Conservation (phyloP, 179 eudicot species). For the Corrigiola litoralis region DNA sequence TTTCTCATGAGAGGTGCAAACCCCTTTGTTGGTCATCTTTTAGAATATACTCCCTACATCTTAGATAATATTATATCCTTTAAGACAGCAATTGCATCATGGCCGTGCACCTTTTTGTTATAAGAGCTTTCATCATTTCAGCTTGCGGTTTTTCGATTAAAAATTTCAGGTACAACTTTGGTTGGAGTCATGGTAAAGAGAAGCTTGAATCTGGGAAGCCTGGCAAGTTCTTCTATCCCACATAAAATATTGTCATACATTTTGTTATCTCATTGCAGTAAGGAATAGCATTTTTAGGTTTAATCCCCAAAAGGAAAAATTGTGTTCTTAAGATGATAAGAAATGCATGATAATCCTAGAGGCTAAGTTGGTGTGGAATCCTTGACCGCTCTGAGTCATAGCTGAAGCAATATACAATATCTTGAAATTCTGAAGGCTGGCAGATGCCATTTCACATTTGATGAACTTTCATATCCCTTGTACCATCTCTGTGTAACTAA, state of each 20-base stretch:
- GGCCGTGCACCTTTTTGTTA: neutral
- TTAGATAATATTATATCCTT: too few species aligned
- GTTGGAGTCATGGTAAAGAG: slow-evolving; percentile 99
- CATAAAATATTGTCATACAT: neutral
- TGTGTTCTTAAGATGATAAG: neutral
- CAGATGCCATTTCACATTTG: neutral
- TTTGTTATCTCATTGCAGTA: neutral
- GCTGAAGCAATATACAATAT: neutral
- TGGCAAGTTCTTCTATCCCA: slow-evolving; percentile 36
- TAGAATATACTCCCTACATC: too few species aligned
- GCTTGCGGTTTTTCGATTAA: neutral
- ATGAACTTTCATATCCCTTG: neutral
- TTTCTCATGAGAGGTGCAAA: too few species aligned
- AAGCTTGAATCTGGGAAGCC: slow-evolving; percentile 95
- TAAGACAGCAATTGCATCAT: neutral
- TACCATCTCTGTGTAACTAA: too few species aligned
- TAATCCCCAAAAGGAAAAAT: neutral
- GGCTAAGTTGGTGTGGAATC: neutral
- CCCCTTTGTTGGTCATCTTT: too few species aligned
- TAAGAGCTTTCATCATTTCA: neutral
- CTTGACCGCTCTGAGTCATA: neutral
- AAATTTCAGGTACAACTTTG: slow-evolving; percentile 75
- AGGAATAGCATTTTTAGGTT: neutral
- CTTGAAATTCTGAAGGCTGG: neutral
- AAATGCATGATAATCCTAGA: neutral